A percentile compares a stretch with the other conserved stretches of the same genome.
Evolutionary conservation across 176 grass and related monocot species (phyloP).

Genomic region (Echinochloa phyllopogon): DNA sequence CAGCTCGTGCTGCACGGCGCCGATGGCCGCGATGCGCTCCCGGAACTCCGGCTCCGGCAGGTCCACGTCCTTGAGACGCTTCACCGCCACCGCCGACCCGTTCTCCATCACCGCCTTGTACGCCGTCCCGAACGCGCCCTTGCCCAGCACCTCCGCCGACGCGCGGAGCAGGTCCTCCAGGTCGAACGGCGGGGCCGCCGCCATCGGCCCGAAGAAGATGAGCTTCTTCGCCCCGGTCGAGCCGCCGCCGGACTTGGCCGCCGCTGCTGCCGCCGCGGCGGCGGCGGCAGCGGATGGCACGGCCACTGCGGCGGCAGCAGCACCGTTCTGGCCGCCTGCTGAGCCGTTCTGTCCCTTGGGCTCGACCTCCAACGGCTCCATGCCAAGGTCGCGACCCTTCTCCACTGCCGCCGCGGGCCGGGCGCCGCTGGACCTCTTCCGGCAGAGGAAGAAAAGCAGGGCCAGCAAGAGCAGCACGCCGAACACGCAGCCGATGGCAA

Average conservation of each 20-base stretch:
- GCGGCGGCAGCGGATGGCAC: constrained; percentile 22
- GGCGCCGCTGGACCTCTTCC: constrained; percentile 43
- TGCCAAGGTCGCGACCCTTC: constrained; percentile 56
- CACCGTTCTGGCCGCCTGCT: not conserved
- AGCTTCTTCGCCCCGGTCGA: constrained; percentile 67
- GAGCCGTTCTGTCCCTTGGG: constrained; percentile 59
- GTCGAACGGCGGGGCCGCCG: constrained; percentile 69
- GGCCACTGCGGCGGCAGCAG: not conserved
- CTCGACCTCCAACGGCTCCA: constrained; percentile 41
- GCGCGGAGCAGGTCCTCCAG: constrained; percentile 85
- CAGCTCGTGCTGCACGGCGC: constrained; percentile 79
- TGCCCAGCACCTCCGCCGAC: constrained; percentile 89
- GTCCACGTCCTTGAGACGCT: constrained; percentile 95
- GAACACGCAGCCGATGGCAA: constrained; percentile 76
- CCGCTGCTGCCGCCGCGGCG: not conserved
- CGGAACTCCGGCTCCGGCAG: constrained; percentile 83
- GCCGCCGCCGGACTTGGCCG: constrained; percentile 44
- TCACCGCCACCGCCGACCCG: constrained; percentile 82
- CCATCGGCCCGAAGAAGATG: constrained; percentile 72
- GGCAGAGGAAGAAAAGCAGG: constrained; percentile 72
- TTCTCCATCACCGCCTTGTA: constrained; percentile 99
- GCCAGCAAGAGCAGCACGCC: constrained; percentile 63
- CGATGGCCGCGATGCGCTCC: constrained; percentile 86
- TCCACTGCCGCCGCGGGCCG: constrained; percentile 45
- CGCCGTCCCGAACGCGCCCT: constrained; percentile 96